A percentile compares a stretch with the other conserved stretches of the same genome.
These are phyloP conservation scores for Globisporangium acanthophoron DNA, from an alignment of 352 stramenopile species.

Conservation along the genomic window DNA sequence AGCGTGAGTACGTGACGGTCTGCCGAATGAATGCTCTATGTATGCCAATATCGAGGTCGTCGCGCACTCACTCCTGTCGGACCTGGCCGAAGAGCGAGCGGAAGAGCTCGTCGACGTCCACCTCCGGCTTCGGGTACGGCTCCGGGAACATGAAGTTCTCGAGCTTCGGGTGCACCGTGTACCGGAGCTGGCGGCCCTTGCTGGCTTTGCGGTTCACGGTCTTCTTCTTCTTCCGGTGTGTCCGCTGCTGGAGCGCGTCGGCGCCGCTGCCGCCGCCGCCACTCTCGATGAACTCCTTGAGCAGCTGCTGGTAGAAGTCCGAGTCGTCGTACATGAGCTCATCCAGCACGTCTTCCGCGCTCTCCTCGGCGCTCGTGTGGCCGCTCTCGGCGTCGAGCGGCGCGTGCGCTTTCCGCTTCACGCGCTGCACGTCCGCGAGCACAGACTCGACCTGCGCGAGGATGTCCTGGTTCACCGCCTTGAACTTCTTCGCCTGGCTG, in stretches of 20 bases:
- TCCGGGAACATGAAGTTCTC: slow-evolving; percentile 90
- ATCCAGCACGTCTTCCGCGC: slow-evolving; percentile 50
- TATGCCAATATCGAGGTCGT: slow-evolving; percentile 16
- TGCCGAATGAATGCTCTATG: slow-evolving; percentile 3
- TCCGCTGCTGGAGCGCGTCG: slow-evolving; percentile 45
- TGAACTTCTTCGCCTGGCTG: slow-evolving; percentile 82
- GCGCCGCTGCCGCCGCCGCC: slow-evolving; percentile 29
- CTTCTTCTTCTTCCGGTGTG: slow-evolving; percentile 84
- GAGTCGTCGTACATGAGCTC: slow-evolving; percentile 86
- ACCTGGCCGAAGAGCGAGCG: slow-evolving; percentile 76
- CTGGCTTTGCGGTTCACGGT: slow-evolving; percentile 85
- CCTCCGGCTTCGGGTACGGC: slow-evolving; percentile 64
- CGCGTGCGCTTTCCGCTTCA: slow-evolving; percentile 82
- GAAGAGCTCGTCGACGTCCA: slow-evolving; percentile 84
- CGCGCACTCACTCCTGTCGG: slow-evolving; percentile 2
- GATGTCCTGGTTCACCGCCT: slow-evolving; percentile 85
- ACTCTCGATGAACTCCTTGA: slow-evolving; percentile 88
- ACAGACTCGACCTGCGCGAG: slow-evolving; percentile 81
- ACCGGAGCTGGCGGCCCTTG: slow-evolving; percentile 79
- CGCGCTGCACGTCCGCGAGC: slow-evolving; percentile 70
- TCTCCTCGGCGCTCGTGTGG: slow-evolving; percentile 30
- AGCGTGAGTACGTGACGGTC: background rate
- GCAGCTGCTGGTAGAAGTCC: slow-evolving; percentile 46
- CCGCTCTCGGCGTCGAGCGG: slow-evolving; percentile 34
- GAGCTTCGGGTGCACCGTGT: slow-evolving; percentile 83